Base-by-base conservation (phyloP, 306 rosid species). In the Corylus avellana region DNA sequence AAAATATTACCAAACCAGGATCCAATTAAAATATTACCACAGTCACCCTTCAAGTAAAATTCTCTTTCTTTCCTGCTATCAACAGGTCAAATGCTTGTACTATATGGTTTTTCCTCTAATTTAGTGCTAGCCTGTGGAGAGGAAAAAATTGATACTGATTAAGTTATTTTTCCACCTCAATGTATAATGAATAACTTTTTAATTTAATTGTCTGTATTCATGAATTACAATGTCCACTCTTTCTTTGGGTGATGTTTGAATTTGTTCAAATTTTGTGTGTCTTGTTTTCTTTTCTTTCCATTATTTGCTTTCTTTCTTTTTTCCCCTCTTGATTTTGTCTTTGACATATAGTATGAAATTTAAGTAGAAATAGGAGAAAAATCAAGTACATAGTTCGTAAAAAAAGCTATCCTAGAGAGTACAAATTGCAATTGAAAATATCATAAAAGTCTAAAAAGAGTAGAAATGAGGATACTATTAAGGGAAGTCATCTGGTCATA, bases 51-150 rank as follows among this genome's bases (percentile, higher is more conserved):
- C 49, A 35, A 66, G 50, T 39, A 58, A 11, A 58, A 58, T 11
- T 67, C 72, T 67, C 49, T 35, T 66, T 44, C 8, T 66, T 66
- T 66, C 25, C 16, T 66, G 71, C 27, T 17, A 66, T 66, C 20
- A 35, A 66, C 11, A 37, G 71, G 49, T 17, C 49, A 37, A 37
- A 66, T 37, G 46, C 46, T 63, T 63, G 25, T 66, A 37, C 71
- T 66, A 37, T n/a, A 16, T 66, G 48, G 5, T 35, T 8, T 66
- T 35, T 14, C 13, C 25, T 5, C 16, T 66, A 32, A 16, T 63
- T 56, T 63, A 32, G 70, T 63, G 46, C 11, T 12, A 25, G 27
- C 25, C 32, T 35, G 3, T 32, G 11, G 8, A 63, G 70, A 63
- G 18, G 18, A 63, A 7, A 13, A 63, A 32, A 35, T 32, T 35